A percentile compares a stretch with the other conserved stretches of the same genome.
Conservation (phyloP, 2,329 filamentous ascomycete species). For the Cadophora sp. region DNA sequence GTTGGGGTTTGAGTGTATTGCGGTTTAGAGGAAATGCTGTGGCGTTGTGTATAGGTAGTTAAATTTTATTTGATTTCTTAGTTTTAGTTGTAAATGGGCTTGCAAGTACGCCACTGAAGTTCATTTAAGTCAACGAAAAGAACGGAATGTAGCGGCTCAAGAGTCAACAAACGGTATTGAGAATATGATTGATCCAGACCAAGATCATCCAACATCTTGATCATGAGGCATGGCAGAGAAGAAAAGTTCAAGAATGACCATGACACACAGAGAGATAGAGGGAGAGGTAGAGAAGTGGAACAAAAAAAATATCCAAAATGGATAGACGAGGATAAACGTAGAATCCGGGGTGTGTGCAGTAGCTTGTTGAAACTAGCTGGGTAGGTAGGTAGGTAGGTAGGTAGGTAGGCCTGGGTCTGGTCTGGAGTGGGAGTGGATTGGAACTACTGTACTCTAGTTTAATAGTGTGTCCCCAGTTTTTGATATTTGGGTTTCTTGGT, state of each 20-base stretch:
- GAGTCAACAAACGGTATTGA: not conserved
- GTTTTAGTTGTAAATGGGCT: too few species aligned
- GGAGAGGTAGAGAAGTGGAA: not conserved
- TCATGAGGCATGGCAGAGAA: not conserved
- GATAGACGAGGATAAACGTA: slow-evolving; percentile 11
- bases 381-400: not conserved
- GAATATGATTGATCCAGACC: not conserved
- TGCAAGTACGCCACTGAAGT: not conserved
- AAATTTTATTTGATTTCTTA: too few species aligned
- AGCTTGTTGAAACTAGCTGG: slow-evolving; percentile 7
- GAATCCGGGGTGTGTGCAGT: slow-evolving; percentile 11
- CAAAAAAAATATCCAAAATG: slow-evolving; percentile 5
- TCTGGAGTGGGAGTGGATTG: too few species aligned
- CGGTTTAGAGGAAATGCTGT: not conserved
- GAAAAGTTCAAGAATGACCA: not conserved
- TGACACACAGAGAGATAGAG: not conserved
- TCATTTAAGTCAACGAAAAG: not conserved
- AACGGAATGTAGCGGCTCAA: not conserved
- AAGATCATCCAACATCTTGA: not conserved
- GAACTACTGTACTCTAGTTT: not conserved
- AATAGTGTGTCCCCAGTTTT: not conserved
- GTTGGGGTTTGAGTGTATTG: too few species aligned
- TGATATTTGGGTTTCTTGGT: not conserved
- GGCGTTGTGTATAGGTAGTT: too few species aligned
- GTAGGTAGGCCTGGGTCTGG: too few species aligned